Conservation (phyloP, 768 basidiomycete species). For the Agaricus blazei region DNA sequence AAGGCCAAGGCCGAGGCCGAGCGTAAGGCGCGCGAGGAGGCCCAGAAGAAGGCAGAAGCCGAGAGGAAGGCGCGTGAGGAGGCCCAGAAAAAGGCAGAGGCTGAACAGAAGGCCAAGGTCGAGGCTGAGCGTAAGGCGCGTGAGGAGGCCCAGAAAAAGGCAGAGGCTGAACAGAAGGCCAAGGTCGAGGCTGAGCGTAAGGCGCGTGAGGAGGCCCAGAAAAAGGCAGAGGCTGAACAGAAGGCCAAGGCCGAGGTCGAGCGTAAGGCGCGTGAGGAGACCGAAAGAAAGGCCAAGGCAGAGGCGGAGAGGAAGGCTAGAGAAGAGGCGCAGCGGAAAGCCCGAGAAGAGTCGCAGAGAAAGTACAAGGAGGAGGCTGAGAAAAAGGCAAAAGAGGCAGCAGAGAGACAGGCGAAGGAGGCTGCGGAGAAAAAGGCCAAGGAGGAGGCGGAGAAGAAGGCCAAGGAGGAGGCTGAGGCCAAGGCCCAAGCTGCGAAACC, state of each 20-base stretch:
- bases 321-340: not conserved
- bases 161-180: not conserved
- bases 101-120: not conserved
- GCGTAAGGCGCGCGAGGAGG: not conserved
- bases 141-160: not conserved
- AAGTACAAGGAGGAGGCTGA: not conserved
- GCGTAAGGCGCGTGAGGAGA: not conserved
- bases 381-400: not conserved
- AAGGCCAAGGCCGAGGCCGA: not conserved
- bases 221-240: not conserved
- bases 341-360: not conserved
- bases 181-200: constrained; percentile 1
- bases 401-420: too few species aligned
- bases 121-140: not conserved
- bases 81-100: not conserved
- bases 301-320: not conserved
- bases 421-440: too few species aligned
- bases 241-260: not conserved
- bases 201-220: not conserved
- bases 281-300: not conserved
- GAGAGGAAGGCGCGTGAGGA: not conserved
- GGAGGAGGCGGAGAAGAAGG: too few species aligned
- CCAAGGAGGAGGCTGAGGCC: too few species aligned
- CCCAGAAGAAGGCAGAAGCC: not conserved
- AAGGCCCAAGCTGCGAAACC: too few species aligned